Conservation (phyloP, 345 rosid species). For the Eucalyptus cloeziana region DNA sequence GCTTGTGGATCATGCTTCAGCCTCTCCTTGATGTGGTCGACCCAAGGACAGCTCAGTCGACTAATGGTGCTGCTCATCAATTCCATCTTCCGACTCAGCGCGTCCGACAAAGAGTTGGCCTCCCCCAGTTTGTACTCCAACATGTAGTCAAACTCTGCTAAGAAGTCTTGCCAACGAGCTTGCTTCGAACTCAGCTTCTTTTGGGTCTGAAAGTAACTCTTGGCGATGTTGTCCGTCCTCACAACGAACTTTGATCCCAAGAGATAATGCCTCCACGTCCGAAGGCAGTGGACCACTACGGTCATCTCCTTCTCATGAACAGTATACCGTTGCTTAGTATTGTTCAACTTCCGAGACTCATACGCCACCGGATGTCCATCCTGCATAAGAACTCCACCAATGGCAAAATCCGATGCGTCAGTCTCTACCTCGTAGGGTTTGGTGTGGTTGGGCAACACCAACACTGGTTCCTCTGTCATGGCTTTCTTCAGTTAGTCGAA, state of each 20-base stretch:
- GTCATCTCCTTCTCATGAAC: too few species aligned
- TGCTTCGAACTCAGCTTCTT: too few species aligned
- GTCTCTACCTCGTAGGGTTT: too few species aligned
- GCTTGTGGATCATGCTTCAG: too few species aligned
- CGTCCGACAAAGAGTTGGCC: fast-evolving
- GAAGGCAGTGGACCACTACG: fast-evolving
- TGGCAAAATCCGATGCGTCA: too few species aligned
- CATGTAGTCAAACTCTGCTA: fast-evolving
- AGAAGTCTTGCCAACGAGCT: too few species aligned
- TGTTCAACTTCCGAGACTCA: fast-evolving
- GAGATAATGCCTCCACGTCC: too few species aligned
- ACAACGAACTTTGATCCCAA: fast-evolving
- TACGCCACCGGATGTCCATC: fast-evolving
- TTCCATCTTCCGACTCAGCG: fast-evolving
- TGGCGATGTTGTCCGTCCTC: too few species aligned
- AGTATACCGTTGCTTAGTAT: fast-evolving
- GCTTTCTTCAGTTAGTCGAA: fast-evolving
- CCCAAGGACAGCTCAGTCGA: fast-evolving
- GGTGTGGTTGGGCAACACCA: fast-evolving
- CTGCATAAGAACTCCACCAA: too few species aligned
- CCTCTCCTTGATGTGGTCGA: too few species aligned
- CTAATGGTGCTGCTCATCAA: fast-evolving
- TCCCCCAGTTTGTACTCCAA: fast-evolving
- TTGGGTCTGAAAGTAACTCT: fast-evolving
- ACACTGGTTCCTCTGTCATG: fast-evolving